A percentile compares a stretch with the other conserved stretches of the same genome.
phyloP scores from a whole-genome alignment of 202 grass and related monocot genomes.

The Dendrocalamus latiflorus region DNA sequence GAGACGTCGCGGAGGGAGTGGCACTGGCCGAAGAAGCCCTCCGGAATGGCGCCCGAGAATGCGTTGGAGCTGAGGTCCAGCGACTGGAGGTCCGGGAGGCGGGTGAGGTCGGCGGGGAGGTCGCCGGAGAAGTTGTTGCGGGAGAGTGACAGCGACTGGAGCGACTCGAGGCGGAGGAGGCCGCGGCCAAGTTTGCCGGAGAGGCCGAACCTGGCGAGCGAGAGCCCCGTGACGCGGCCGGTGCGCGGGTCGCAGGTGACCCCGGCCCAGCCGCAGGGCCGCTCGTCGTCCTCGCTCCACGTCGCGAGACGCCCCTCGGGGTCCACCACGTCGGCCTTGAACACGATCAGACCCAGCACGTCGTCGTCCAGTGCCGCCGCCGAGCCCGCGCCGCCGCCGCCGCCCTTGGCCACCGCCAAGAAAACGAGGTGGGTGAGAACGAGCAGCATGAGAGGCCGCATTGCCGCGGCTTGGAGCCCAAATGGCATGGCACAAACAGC shows the following conservation, averaged over 20 bases:
- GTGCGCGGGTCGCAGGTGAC: slow-evolving; percentile 64
- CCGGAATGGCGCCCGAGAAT: slow-evolving; percentile 57
- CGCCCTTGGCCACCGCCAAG: slow-evolving; percentile 19
- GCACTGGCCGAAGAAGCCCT: slow-evolving; percentile 67
- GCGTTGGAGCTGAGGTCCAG: slow-evolving; percentile 79
- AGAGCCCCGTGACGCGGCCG: slow-evolving; percentile 57
- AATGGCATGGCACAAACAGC: not conserved
- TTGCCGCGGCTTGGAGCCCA: slow-evolving; percentile 16
- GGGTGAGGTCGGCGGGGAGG: slow-evolving; percentile 53
- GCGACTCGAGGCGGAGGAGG: slow-evolving; percentile 74
- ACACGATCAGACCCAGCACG: slow-evolving; percentile 85
- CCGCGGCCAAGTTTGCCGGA: slow-evolving; percentile 79
- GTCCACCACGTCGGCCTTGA: slow-evolving; percentile 79
- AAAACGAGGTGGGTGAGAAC: slow-evolving; percentile 23
- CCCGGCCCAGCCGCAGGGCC: slow-evolving; percentile 61
- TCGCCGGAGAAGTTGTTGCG: slow-evolving; percentile 78
- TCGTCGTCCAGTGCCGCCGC: slow-evolving; percentile 64
- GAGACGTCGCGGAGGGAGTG: slow-evolving; percentile 70
- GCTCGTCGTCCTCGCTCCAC: slow-evolving; percentile 87
- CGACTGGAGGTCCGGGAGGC: slow-evolving; percentile 52
- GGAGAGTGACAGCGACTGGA: slow-evolving; percentile 59
- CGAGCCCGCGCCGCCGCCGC: not conserved
- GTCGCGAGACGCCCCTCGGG: slow-evolving; percentile 63
- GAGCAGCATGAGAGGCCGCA: slow-evolving; percentile 29
- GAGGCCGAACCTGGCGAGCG: slow-evolving; percentile 63